Percentiles rank a stretch among this genome's conserved stretches.
These are phyloP conservation scores for Cyclotella cryptica DNA, from an alignment of 108 stramenopile species.

Conservation along the genomic window DNA sequence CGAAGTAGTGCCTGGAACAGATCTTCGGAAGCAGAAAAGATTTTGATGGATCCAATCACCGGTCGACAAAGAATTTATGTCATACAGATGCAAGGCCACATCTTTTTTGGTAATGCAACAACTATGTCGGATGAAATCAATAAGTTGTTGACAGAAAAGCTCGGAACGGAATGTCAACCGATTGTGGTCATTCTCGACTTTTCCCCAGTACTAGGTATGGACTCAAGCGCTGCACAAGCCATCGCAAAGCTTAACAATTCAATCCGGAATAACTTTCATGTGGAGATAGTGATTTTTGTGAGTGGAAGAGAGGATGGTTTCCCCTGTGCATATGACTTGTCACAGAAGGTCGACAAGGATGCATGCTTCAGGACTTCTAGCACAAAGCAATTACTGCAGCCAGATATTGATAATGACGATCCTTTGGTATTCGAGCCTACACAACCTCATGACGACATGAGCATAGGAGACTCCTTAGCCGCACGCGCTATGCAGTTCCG, in stretches of 20 bases:
- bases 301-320: constrained; percentile 69
- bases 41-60: constrained; percentile 51
- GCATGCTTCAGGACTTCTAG: neutral
- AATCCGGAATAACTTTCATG: constrained; percentile 48
- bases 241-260: constrained; percentile 66
- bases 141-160: constrained; percentile 28
- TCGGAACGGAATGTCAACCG: constrained; percentile 26
- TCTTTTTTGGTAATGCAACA: constrained; percentile 71
- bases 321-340: constrained; percentile 60
- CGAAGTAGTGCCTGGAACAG: constrained; percentile 65
- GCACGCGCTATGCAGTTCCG: neutral
- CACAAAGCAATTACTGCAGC: constrained; percentile 21
- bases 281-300: constrained; percentile 65
- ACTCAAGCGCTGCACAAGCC: constrained; percentile 74
- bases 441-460: neutral
- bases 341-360: constrained; percentile 38
- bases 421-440: constrained; percentile 17
- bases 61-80: constrained; percentile 67
- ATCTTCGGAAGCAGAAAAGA: constrained; percentile 40
- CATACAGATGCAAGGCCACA: constrained; percentile 73
- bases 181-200: constrained; percentile 73
- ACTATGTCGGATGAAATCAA: constrained; percentile 69
- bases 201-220: constrained; percentile 68
- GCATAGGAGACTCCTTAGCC: neutral
- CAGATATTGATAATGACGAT: constrained; percentile 16